Evolutionary conservation across 1,284 basidiomycete genomes (phyloP).

Genomic region (Cutaneotrichosporon daszewskae): DNA sequence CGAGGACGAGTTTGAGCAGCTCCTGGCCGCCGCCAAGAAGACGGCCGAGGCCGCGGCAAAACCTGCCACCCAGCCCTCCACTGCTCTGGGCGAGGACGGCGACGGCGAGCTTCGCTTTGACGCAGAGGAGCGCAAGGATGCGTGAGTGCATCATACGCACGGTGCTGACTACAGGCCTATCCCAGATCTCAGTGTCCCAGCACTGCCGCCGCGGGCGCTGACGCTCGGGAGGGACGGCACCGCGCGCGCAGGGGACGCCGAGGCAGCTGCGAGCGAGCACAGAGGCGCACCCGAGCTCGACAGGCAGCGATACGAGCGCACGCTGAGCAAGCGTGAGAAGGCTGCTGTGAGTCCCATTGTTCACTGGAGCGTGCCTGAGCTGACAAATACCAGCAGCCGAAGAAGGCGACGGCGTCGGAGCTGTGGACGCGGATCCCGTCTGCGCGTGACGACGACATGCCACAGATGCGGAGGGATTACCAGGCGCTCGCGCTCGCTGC

Average conservation of each 20-base stretch:
- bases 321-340: conserved; percentile 38
- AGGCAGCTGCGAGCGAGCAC: conserved; percentile 5
- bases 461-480: conserved; percentile 81
- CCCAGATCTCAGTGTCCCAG: conserved; percentile 38
- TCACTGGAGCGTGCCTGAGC: conserved; percentile 37
- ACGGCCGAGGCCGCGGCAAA: conserved; percentile 46
- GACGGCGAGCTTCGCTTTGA: conserved; percentile 36
- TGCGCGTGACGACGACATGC: conserved; percentile 70
- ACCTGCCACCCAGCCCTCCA: not conserved
- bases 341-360: conserved; percentile 27
- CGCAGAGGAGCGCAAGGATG: conserved; percentile 41
- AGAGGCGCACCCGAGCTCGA: conserved; percentile 29
- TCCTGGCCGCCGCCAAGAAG: conserved; percentile 54
- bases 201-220: conserved; percentile 59
- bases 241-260: conserved; percentile 17
- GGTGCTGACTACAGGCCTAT: conserved; percentile 50
- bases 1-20: conserved; percentile 58
- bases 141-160: conserved; percentile 29
- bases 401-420: conserved; percentile 68
- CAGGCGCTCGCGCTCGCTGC: conserved; percentile 87
- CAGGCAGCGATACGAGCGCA: conserved; percentile 51
- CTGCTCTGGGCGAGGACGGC: conserved; percentile 32
- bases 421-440: conserved; percentile 90
- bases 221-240: conserved; percentile 30
- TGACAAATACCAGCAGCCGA: conserved; percentile 51